Evolutionary conservation across 371 early-diverging fungal species (phyloP).

Genomic region (Neoconidiobolus thromboides): DNA sequence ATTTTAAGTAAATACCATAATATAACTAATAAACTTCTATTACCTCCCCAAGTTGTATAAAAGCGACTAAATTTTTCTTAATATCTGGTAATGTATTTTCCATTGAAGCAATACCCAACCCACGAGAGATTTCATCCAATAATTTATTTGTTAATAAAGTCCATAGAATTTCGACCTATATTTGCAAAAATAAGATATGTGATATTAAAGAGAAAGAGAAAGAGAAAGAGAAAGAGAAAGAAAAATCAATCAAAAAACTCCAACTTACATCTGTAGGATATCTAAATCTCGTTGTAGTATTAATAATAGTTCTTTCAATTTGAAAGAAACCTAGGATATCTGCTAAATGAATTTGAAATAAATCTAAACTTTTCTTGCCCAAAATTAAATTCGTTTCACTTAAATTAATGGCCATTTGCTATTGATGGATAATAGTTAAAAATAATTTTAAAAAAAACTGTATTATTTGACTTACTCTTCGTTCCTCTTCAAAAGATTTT

Average conservation of each 20-base stretch:
- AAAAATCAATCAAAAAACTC: too few relatives aligned
- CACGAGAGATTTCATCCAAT: not conserved
- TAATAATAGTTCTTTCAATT: not conserved
- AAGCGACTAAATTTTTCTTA: not conserved
- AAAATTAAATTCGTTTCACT: not conserved
- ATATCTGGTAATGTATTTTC: not conserved
- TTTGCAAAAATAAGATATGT: too few relatives aligned
- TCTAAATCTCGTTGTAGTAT: not conserved
- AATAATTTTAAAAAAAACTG: not conserved
- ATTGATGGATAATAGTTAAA: not conserved
- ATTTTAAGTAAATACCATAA: not conserved
- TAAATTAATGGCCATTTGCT: constrained; percentile 1
- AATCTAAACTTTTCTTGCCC: not conserved
- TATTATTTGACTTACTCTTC: not conserved
- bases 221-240: too few relatives aligned
- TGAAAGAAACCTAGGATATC: constrained; percentile 4
- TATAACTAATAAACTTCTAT: not conserved
- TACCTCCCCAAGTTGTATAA: not conserved
- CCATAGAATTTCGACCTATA: constrained; percentile 2
- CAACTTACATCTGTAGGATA: not conserved
- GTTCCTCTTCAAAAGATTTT: not conserved
- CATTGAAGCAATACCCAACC: not conserved
- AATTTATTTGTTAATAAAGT: not conserved
- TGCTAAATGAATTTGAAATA: not conserved
- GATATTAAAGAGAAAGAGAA: not conserved